Evolutionary conservation across 2,329 filamentous ascomycete species (phyloP), one percentile per base, ranked within the genome.

Genomic region (Didymella pomorum): DNA sequence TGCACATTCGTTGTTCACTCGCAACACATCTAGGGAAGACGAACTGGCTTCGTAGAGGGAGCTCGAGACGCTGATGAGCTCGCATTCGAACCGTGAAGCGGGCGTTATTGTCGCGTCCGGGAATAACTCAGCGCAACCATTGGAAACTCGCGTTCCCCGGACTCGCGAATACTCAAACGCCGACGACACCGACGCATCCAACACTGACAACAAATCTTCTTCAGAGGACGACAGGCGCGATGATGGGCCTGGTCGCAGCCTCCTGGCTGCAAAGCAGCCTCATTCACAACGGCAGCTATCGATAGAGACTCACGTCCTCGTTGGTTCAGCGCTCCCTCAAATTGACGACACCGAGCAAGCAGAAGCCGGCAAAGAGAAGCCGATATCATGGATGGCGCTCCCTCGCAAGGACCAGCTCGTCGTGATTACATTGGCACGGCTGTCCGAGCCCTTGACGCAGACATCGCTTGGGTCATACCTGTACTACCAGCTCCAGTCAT

Each of bases 401-500:
- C 93, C 93, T 0, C 83, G 86, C 57, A 96, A 93, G 76, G 82
- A 86, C 44, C 92, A 96, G 76, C 83, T 96, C 20, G 79, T 89
- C 28, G 88, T 96, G 56, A 82, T 96, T 48, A 92, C 89, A 0
- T 79, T 96, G 43, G 89, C 92, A 9, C 87, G 93, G 26, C 80
- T 96, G 21, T 92, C 90, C 11, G 93, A 96, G 72, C 92, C 92
- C 3, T 80, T 96, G 33, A 90, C 91, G 0, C 90, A 95, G 71
- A 93, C 90, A 0, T 76, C 74, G 1, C 67, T 77, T 2, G 73
- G 74, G 14, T 85, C 90, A 1, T 96, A 96, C 76, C 87, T 96
- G 81, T 96, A 92, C 78, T 96, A 94, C 76, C 91, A 95, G 75
- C 84, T 97, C n/a, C 87, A 87, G 66, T 94, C 89, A 58, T 94